Evolutionary conservation across 192 early-diverging fungal genomes (phyloP).

Genomic region (Diversispora eburnea): DNA sequence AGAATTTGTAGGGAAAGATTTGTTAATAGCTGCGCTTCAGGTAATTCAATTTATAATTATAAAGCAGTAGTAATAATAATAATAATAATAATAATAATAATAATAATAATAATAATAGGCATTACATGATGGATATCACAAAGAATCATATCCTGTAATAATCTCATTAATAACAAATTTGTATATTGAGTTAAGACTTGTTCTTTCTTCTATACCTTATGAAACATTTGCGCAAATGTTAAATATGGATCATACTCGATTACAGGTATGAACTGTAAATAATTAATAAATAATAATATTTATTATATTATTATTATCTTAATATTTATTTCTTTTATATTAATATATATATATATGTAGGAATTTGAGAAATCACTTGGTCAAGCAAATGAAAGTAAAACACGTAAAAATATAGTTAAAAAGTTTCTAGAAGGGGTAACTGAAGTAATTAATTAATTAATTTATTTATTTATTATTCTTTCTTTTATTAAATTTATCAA

Average conservation of each 20-base stretch:
- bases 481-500: neutral
- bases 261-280: constrained; percentile 7
- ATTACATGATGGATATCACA: constrained; percentile 27
- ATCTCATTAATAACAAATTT: constrained; percentile 27
- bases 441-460: neutral
- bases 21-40: constrained; percentile 21
- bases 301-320: neutral
- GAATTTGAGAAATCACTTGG: neutral
- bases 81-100: too few relatives aligned
- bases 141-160: constrained; percentile 14
- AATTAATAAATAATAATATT: neutral
- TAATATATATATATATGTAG: neutral
- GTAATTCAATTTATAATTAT: neutral
- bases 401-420: neutral
- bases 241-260: constrained; percentile 7
- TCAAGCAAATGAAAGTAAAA: neutral
- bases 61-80: too few relatives aligned
- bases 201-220: neutral
- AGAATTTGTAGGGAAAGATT: constrained; percentile 12
- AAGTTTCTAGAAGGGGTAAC: constrained; percentile 13
- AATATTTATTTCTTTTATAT: neutral
- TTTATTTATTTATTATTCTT: neutral
- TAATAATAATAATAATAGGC: constrained; percentile 2
- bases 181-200: constrained; percentile 18
- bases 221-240: constrained; percentile 20